A percentile compares a stretch with the other conserved stretches of the same genome.
Conservation (phyloP, 2,329 filamentous ascomycete genomes). For the Phialocephala subalpina region DNA sequence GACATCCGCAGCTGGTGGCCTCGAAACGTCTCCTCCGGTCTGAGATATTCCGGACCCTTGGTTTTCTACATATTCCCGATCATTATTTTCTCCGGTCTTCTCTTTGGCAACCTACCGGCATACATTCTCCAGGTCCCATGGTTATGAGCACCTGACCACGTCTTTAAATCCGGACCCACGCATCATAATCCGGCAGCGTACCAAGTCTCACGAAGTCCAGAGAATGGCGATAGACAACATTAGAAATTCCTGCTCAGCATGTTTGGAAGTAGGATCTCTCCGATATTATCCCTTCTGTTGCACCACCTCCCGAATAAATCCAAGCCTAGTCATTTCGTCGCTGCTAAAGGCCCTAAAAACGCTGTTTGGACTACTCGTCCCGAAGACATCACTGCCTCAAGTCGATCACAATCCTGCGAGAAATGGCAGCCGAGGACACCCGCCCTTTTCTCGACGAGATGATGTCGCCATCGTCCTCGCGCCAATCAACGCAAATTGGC, state of each 20-base stretch:
- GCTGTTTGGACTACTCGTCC: background rate
- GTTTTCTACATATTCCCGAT: background rate
- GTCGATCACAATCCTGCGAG: background rate
- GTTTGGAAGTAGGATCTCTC: background rate
- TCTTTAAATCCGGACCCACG: background rate
- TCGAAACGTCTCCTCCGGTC: background rate
- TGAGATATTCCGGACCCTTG: background rate
- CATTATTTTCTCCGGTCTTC: background rate
- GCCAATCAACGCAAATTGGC: conserved; percentile 10
- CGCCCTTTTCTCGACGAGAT: conserved; percentile 1
- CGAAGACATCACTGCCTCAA: background rate
- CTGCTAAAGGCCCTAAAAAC: background rate
- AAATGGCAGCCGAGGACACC: conserved; percentile 5
- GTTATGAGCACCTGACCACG: no score
- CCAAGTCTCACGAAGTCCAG: background rate
- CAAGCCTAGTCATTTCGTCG: background rate
- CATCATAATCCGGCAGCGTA: background rate
- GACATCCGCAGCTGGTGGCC: background rate
- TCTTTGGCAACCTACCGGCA: background rate
- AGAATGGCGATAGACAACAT: background rate
- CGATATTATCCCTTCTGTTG: background rate
- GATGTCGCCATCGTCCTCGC: conserved; percentile 8
- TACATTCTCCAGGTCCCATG: background rate
- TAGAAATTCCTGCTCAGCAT: background rate
- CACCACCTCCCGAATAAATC: background rate